Evolutionary conservation across 441 rosid genomes (phyloP).

Genomic region (Populus trichocarpa): DNA sequence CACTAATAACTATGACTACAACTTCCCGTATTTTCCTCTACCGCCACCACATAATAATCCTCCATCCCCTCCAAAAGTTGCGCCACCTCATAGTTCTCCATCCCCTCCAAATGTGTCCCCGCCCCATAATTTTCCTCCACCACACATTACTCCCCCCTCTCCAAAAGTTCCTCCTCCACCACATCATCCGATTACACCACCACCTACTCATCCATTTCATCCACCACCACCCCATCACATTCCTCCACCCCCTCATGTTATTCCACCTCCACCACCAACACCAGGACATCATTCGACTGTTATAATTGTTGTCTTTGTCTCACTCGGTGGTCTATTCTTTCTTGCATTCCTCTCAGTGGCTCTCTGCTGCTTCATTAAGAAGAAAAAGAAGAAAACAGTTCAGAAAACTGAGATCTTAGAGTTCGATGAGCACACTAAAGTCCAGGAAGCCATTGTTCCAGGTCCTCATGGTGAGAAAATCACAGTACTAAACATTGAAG

Average conservation of each 20-base stretch:
- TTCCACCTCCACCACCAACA: conserved; percentile 41
- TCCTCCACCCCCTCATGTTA: conserved; percentile 38
- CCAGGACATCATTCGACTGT: conserved; percentile 53
- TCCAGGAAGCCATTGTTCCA: conserved; percentile 54
- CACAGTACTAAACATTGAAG: conserved; percentile 45
- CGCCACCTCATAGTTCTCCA: conserved; percentile 13
- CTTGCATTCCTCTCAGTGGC: conserved; percentile 66
- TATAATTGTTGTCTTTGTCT: conserved; percentile 57
- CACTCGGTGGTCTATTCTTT: conserved; percentile 64
- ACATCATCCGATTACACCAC: conserved; percentile 4
- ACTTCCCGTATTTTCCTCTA: conserved; percentile 44
- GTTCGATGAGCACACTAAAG: conserved; percentile 58
- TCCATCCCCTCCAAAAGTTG: conserved; percentile 26
- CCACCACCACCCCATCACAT: conserved; percentile 32
- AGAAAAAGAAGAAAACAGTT: conserved; percentile 45
- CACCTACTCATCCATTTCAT: conserved; percentile 18
- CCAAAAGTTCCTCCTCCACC: neutral
- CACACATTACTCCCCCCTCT: conserved; percentile 7
- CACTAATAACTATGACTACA: conserved; percentile 10
- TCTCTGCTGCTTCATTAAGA: conserved; percentile 57
- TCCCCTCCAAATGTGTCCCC: conserved; percentile 17
- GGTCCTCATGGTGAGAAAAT: conserved; percentile 58
- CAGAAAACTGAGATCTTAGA: conserved; percentile 40
- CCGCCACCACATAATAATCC: conserved; percentile 32
- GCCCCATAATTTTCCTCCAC: conserved; percentile 13